phyloP scores from a whole-genome alignment of 2,329 filamentous ascomycete genomes.

The Alternaria gaisen region DNA sequence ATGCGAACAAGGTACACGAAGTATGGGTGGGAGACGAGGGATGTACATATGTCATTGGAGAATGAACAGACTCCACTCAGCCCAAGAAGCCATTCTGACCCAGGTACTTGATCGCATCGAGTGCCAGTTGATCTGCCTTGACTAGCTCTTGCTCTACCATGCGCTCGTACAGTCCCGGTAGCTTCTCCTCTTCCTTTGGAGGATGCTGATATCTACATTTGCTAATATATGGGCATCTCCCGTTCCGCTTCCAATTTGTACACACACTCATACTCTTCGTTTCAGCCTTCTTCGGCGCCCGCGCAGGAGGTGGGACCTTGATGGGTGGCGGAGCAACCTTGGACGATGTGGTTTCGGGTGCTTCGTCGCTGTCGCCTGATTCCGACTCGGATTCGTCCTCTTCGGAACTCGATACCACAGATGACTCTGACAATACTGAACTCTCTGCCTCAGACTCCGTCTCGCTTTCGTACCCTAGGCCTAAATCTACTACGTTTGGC shows the following conservation, averaged over 20 bases:
- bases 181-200: slow-evolving; percentile 24
- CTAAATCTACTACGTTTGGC: slow-evolving; percentile 33
- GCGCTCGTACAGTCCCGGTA: slow-evolving; percentile 39
- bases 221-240: slow-evolving; percentile 39
- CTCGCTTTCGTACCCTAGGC: slow-evolving; percentile 45
- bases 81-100: slow-evolving; percentile 55
- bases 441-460: slow-evolving; percentile 34
- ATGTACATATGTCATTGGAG: slow-evolving; percentile 73
- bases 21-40: slow-evolving; percentile 73
- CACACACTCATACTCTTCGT: slow-evolving; percentile 30
- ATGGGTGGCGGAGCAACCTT: slow-evolving; percentile 37
- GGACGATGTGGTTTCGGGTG: slow-evolving; percentile 51
- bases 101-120: slow-evolving; percentile 58
- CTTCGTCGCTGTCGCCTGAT: slow-evolving; percentile 29
- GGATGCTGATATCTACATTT: slow-evolving; percentile 41
- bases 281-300: slow-evolving; percentile 11
- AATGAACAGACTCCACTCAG: slow-evolving; percentile 49
- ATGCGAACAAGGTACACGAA: slow-evolving; percentile 70
- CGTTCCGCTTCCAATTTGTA: slow-evolving; percentile 33
- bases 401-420: slow-evolving; percentile 46
- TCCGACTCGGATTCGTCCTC: slow-evolving; percentile 35
- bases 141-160: slow-evolving; percentile 57
- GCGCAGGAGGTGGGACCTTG: slow-evolving; percentile 23
- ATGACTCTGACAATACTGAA: slow-evolving; percentile 40
- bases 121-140: slow-evolving; percentile 52